These are phyloP conservation scores for Starmerella potacharoeniae DNA, from an alignment of 805 yeast species.

Conservation along the genomic window DNA sequence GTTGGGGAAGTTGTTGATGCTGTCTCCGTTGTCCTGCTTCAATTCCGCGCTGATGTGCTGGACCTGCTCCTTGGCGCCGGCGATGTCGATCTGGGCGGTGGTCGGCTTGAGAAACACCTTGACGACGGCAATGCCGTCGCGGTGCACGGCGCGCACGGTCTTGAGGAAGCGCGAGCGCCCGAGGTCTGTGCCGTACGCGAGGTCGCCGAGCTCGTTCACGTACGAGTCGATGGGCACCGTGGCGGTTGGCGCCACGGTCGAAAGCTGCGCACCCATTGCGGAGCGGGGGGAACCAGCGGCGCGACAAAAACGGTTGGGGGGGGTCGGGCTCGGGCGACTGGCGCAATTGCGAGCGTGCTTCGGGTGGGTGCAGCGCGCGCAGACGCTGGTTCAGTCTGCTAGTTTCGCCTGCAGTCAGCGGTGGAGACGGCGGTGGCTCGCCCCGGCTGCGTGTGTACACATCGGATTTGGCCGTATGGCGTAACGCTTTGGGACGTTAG, in stretches of 20 bases:
- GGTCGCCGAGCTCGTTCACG: conserved; percentile 62
- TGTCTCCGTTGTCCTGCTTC: conserved; percentile 13
- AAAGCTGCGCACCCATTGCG: conserved; percentile 78
- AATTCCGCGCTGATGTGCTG: conserved; percentile 17
- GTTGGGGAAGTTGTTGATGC: conserved; percentile 32
- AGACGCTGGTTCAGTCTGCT: no score
- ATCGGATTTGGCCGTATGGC: no score
- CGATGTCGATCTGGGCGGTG: conserved; percentile 10
- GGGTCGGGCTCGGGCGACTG: no score
- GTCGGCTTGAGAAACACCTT: conserved; percentile 74
- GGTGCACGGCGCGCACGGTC: conserved; percentile 69
- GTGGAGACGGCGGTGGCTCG: no score
- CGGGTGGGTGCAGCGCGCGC: no score
- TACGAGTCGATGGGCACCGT: conserved; percentile 87
- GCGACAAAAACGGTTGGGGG: no score
- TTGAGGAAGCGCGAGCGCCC: conserved; percentile 70
- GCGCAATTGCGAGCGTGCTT: no score
- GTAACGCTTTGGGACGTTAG: no score
- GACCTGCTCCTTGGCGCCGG: conserved; percentile 9
- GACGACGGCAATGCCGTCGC: conserved; percentile 60
- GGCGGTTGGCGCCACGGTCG: conserved; percentile 78
- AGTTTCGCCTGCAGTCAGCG: no score
- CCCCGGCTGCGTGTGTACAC: no score
- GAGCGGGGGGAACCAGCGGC: not conserved
- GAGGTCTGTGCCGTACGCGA: conserved; percentile 63